Evolutionary conservation across 2,329 filamentous ascomycete species (phyloP), one percentile per base, ranked within the genome.

Genomic region (Colletotrichum gigasporum): DNA sequence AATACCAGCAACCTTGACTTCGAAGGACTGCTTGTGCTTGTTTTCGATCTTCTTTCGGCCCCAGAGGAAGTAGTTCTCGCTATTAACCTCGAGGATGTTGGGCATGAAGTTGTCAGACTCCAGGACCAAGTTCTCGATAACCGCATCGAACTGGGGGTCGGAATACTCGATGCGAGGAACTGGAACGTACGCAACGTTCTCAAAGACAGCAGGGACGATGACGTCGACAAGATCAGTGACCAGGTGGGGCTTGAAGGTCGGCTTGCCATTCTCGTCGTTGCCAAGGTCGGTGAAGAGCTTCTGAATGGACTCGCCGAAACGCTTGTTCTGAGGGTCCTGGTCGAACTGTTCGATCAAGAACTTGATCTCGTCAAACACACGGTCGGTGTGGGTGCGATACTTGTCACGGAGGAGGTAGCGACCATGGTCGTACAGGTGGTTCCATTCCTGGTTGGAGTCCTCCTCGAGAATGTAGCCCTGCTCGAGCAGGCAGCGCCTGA

Each of bases 71-170:
- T 96, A 96, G 82, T 98, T 96, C 81, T 98, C 94, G 74, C 89
- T 96, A 63, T 90, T 87, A 66, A 98, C 85, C 77, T 99, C 95
- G 37, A 97, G 78, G 5, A 95, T 85, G 71, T 99, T 99, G 68
- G 96, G 96, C 80, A 94, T 93, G 71, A 99, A 89, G 80, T 99
- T 99, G 83, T 98, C 94, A 69, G 93, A 94, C 81, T 99, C 96
- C 54, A 99, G 87, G 45, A 97, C 91, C 10, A 99, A 83, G 77
- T 99, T 99, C 82, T 99, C 96, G 44, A 99, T 87, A 50, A 98
- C 87, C 50, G 91, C 91, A 77, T 99, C 96, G 53, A 97, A 84
- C 83, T 90, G 88, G 2, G 87, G 85, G 71, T 98, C 96, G 1
- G 89, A 91, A 74, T 94, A 96, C 81, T 99, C 96, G 65, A 99